phyloP scores from a whole-genome alignment of 768 basidiomycete genomes.

The Tulasnella sp. region DNA sequence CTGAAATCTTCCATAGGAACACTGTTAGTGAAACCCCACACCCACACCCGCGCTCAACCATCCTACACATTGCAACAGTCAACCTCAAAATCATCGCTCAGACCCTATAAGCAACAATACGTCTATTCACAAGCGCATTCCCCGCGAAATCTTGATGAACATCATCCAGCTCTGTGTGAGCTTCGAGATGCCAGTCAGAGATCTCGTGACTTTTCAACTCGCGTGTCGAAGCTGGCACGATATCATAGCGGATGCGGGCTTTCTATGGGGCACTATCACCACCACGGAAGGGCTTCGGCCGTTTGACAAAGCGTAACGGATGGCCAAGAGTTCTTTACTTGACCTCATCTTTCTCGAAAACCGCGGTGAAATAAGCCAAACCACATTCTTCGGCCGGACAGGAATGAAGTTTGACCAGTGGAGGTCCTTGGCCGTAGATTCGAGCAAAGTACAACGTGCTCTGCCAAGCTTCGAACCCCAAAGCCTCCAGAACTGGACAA shows the following conservation, averaged over 20 bases:
- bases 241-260: not conserved
- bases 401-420: not conserved
- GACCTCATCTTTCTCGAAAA: not conserved
- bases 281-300: not conserved
- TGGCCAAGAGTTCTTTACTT: not conserved
- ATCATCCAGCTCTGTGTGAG: not conserved
- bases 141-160: not conserved
- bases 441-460: not conserved
- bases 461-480: not conserved
- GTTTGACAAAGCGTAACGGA: not conserved
- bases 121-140: not conserved
- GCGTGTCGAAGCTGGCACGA: not conserved
- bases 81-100: no score
- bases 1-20: no score
- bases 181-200: not conserved
- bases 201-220: not conserved
- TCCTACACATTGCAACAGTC: no score
- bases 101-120: no score
- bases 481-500: not conserved
- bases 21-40: no score
- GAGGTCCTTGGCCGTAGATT: not conserved
- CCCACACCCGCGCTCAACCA: no score
- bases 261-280: not conserved
- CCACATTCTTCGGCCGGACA: not conserved
- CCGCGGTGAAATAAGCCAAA: not conserved